Percentiles rank a stretch among this genome's conserved stretches.
phyloP scores from a whole-genome alignment of 306 rosid genomes.

The Trifolium subterraneum region DNA sequence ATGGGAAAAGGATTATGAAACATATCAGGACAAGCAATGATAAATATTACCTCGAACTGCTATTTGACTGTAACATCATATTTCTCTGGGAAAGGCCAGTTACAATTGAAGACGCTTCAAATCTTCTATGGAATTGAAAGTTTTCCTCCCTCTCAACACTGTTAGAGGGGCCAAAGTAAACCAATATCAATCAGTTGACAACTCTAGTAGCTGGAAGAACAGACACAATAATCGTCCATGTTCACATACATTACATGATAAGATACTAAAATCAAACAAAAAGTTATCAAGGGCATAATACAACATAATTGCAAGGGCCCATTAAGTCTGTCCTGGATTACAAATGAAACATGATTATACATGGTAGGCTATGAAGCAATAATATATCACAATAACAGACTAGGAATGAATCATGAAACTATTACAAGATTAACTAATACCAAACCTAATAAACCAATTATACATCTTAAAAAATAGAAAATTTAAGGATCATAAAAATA shows the following conservation, averaged over 20 bases:
- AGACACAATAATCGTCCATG: conserved; percentile 22
- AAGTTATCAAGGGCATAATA: conserved; percentile 8
- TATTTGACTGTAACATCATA: conserved; percentile 73
- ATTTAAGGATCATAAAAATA: no score
- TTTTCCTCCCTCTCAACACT: conserved; percentile 85
- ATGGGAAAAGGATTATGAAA: conserved; percentile 31
- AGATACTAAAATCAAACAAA: conserved; percentile 26
- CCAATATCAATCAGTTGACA: conserved; percentile 40
- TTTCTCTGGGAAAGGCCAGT: conserved; percentile 75
- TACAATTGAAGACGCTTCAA: conserved; percentile 69
- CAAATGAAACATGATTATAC: no score
- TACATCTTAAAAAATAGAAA: no score
- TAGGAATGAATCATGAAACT: no score
- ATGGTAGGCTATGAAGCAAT: no score
- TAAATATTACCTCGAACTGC: conserved; percentile 66
- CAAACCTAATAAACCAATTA: not conserved
- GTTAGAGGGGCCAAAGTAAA: conserved; percentile 41
- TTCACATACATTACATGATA: conserved; percentile 9
- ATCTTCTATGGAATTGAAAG: conserved; percentile 68
- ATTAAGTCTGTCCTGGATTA: no score
- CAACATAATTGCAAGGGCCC: not conserved
- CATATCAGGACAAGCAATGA: conserved; percentile 12
- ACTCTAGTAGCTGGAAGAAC: conserved; percentile 28
- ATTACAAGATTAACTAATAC: no score
- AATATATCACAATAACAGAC: no score